Evolutionary conservation across 2,329 filamentous ascomycete genomes (phyloP).

Genomic region (Pyrenophora tritici-repentis): DNA sequence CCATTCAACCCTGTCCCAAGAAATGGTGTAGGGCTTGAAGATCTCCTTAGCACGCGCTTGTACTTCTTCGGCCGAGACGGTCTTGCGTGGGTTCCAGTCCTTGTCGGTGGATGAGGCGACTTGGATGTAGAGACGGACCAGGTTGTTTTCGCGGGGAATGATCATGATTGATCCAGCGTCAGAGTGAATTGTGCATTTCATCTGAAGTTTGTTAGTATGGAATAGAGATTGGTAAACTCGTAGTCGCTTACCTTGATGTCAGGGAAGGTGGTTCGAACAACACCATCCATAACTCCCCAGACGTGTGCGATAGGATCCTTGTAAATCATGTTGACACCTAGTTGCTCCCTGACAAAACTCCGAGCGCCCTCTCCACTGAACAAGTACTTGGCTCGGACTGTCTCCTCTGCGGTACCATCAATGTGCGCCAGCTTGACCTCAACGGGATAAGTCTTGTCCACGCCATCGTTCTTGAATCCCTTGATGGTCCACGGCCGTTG

Average conservation of each 20-base stretch:
- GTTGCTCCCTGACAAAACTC: constrained; percentile 63
- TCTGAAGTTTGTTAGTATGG: constrained; percentile 47
- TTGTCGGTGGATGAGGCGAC: constrained; percentile 66
- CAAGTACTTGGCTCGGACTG: constrained; percentile 64
- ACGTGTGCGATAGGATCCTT: constrained; percentile 68
- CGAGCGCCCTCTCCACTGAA: constrained; percentile 67
- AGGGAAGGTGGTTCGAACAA: constrained; percentile 66
- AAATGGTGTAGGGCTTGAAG: constrained; percentile 63
- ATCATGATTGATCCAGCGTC: constrained; percentile 68
- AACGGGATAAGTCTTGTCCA: constrained; percentile 74
- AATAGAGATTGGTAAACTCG: not conserved
- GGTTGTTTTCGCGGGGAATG: constrained; percentile 60
- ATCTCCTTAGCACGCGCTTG: constrained; percentile 63
- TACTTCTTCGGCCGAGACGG: constrained; percentile 63
- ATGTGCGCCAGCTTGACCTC: constrained; percentile 77
- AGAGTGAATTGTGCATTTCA: constrained; percentile 71
- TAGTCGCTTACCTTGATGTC: constrained; percentile 58
- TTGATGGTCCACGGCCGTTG: constrained; percentile 67
- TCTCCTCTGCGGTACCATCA: constrained; percentile 73
- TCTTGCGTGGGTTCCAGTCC: constrained; percentile 66
- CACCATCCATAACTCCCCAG: constrained; percentile 70
- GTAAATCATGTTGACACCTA: constrained; percentile 69
- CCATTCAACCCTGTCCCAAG: constrained; percentile 69
- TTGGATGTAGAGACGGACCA: constrained; percentile 62
- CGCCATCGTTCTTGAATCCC: constrained; percentile 64